A percentile compares a stretch with the other conserved stretches of the same genome.
Evolutionary conservation across 75 land plant genomes (phyloP).

Genomic region (Selaginella moellendorffii): DNA sequence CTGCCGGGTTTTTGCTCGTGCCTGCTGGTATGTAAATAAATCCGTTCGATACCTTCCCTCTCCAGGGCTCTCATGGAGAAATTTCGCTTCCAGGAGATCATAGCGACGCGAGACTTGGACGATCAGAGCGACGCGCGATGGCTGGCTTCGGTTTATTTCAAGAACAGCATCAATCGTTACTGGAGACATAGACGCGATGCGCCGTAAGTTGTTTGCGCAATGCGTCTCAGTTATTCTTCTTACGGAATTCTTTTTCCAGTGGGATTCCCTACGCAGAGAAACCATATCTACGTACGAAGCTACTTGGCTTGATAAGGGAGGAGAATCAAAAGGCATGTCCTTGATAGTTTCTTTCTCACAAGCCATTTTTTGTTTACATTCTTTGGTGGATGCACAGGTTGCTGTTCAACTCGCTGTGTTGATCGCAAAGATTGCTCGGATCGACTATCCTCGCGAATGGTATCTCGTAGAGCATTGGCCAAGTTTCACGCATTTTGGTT

Average conservation of each 20-base stretch:
- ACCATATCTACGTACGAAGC: slow-evolving; percentile 53
- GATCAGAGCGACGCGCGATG: slow-evolving; percentile 60
- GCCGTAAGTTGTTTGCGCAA: slow-evolving; percentile 39
- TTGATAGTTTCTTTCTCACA: background rate
- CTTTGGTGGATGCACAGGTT: slow-evolving; percentile 35
- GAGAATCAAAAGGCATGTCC: slow-evolving; percentile 55
- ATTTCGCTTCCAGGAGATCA: slow-evolving; percentile 71
- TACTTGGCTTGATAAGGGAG: slow-evolving; percentile 71
- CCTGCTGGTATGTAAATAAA: slow-evolving; percentile 83
- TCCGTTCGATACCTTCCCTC: too few species aligned
- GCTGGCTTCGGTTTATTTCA: slow-evolving; percentile 87
- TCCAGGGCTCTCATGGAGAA: background rate
- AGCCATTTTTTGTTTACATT: background rate
- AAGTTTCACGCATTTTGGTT: background rate
- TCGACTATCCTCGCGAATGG: slow-evolving; percentile 99
- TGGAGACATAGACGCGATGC: slow-evolving; percentile 82
- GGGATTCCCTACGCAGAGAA: slow-evolving; percentile 84
- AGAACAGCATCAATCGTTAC: slow-evolving; percentile 85
- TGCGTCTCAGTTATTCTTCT: background rate
- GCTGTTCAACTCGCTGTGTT: slow-evolving; percentile 80
- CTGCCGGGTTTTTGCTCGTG: slow-evolving; percentile 92
- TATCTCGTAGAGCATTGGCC: slow-evolving; percentile 15
- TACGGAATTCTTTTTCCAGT: slow-evolving; percentile 33
- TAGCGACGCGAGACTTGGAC: slow-evolving; percentile 54
- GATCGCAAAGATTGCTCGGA: slow-evolving; percentile 90